Evolutionary conservation across 768 basidiomycete species (phyloP), one percentile per base, ranked within the genome.

Genomic region (Butyriboletus loyo): DNA sequence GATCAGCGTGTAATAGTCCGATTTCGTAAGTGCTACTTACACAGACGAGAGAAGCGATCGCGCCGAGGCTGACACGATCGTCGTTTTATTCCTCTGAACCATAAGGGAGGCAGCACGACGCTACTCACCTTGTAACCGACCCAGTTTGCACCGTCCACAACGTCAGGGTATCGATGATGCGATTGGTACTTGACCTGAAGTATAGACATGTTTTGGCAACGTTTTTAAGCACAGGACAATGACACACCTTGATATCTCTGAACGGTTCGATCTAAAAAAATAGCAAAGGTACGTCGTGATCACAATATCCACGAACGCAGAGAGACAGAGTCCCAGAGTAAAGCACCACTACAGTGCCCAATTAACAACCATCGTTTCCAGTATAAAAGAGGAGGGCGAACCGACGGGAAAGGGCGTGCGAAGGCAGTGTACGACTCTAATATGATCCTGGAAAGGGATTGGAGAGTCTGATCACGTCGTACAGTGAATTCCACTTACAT

Each of bases 281-380:
- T 68, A 73, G 50, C 75, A 77, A 22, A 81, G 66, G n/a, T 62
- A 71, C 3, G 41, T 61, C 7, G 77, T 77, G 47, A 80, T 79
- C 15, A 78, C 49, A 41, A 81, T 56, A 54, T 82, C 81, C 32
- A 79, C 63, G 5, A 69, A 49, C 2, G 75, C 74, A 5, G 79
- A 80, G 2, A 81, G 67, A 1, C 71, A 60, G 0, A 81, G 64
- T 9, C 79, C 79, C 1, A 70, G 58, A 3, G 80, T 80, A 54
- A 80, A 78, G 5, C 73, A 58, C 69, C 73, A 75, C 77, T 81
- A 32, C 7, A 7, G 25, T n/a, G 1, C 27, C 31, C n/a, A 31
- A 32, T 53, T 31, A 49, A 21, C 5, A n/a, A 50, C 8, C 31
- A 15, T 3, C 7, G 11, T 22, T 19, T 8, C 32, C 8, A 31